Conservation (phyloP, 208 protist genomes). For the Strigomonas galati region DNA sequence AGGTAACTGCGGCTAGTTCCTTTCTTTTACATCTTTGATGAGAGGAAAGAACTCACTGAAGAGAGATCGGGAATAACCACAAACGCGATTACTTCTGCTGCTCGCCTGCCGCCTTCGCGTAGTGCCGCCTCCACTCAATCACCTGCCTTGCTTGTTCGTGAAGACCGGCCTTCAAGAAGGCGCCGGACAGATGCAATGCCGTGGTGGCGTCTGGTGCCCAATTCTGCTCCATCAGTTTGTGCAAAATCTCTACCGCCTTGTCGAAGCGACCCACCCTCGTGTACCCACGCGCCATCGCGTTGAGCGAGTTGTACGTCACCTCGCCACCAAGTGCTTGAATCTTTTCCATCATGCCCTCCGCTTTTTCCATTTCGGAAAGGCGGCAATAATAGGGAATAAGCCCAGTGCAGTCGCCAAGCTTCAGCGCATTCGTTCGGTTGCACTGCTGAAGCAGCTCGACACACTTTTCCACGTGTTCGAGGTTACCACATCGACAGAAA, state of each 20-base stretch:
- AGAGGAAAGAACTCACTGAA: not conserved
- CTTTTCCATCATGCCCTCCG: conserved; percentile 54
- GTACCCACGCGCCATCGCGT: conserved; percentile 80
- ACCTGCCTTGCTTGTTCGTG: conserved; percentile 87
- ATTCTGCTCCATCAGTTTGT: conserved; percentile 71
- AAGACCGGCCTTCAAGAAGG: conserved; percentile 82
- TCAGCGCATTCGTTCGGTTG: conserved; percentile 19
- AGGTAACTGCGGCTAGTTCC: not conserved
- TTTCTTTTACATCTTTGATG: not conserved
- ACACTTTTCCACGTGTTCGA: conserved; percentile 49
- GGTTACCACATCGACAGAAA: conserved; percentile 74
- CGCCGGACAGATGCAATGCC: conserved; percentile 62
- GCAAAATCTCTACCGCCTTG: conserved; percentile 79
- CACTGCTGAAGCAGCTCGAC: conserved; percentile 33
- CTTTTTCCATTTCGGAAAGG: conserved; percentile 66
- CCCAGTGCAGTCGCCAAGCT: conserved; percentile 31
- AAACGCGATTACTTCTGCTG: not conserved
- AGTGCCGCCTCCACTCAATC: conserved; percentile 82
- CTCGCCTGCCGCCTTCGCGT: conserved; percentile 39
- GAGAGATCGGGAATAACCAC: not conserved
- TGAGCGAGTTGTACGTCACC: conserved; percentile 65
- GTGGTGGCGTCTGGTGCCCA: conserved; percentile 83
- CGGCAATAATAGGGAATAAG: conserved; percentile 87
- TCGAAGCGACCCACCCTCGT: conserved; percentile 71
- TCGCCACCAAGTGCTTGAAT: conserved; percentile 25